phyloP scores from a whole-genome alignment of 2,329 filamentous ascomycete genomes.

The Cladosporium austrohemisphaericum region DNA sequence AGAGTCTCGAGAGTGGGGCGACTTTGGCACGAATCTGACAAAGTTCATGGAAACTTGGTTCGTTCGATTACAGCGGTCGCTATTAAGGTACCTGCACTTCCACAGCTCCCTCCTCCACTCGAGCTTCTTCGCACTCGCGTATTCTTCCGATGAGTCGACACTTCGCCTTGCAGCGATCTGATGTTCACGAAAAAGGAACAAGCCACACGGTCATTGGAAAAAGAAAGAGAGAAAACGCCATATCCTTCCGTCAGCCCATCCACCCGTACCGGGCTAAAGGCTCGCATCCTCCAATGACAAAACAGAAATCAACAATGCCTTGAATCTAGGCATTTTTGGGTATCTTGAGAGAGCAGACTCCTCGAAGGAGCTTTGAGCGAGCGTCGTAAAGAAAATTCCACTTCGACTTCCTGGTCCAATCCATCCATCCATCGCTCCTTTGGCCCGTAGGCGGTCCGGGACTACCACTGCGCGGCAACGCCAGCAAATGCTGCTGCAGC shows the following conservation, averaged over 20 bases:
- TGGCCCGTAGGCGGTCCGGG: not conserved
- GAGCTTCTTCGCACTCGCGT: not conserved
- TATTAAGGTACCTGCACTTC: too few species aligned
- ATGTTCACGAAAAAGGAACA: not conserved
- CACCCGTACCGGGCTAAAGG: not conserved
- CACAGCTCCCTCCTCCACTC: not conserved
- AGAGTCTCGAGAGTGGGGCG: too few species aligned
- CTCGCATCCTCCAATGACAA: not conserved
- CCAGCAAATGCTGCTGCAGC: conserved; percentile 12
- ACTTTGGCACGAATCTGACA: too few species aligned
- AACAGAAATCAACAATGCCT: conserved; percentile 3
- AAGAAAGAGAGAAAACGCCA: not conserved
- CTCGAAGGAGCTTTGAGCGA: conserved; percentile 2
- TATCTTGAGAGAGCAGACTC: conserved; percentile 11
- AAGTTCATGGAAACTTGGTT: too few species aligned
- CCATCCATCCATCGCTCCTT: not conserved
- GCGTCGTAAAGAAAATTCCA: conserved; percentile 3
- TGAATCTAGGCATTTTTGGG: conserved; percentile 8
- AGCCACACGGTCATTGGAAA: not conserved
- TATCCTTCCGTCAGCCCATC: not conserved
- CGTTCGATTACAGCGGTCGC: too few species aligned
- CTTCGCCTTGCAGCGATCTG: not conserved
- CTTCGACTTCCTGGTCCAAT: not conserved
- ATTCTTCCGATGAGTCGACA: not conserved
- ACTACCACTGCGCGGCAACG: not conserved